phyloP scores from a whole-genome alignment of 2,329 filamentous ascomycete species.

The Calonectria henricotiae region DNA sequence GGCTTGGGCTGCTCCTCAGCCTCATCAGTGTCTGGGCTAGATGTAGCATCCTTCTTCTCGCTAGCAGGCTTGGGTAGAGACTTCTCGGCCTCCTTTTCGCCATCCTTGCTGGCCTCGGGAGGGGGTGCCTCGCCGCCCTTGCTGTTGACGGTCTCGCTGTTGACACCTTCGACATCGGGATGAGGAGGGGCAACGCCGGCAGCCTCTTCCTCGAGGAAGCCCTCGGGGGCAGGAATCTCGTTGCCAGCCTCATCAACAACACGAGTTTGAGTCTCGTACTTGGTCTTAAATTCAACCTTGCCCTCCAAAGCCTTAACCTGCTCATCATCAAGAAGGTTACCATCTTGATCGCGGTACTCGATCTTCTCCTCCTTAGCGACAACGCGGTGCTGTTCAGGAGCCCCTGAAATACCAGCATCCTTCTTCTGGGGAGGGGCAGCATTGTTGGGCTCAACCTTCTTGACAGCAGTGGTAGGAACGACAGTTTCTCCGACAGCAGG shows the following conservation, averaged over 20 bases:
- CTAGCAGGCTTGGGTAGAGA: constrained; percentile 75
- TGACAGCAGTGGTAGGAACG: constrained; percentile 53
- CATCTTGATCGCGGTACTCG: constrained; percentile 95
- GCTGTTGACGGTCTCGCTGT: constrained; percentile 71
- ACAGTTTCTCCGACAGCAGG: constrained; percentile 50
- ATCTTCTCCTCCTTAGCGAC: constrained; percentile 82
- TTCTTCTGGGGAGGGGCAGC: constrained; percentile 50
- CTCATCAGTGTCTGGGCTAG: constrained; percentile 51
- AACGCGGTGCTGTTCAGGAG: constrained; percentile 67
- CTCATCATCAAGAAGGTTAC: constrained; percentile 88
- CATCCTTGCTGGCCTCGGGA: constrained; percentile 70
- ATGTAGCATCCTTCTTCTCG: constrained; percentile 74
- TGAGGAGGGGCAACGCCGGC: constrained; percentile 71
- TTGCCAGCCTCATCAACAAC: constrained; percentile 86
- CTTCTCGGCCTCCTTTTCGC: constrained; percentile 72
- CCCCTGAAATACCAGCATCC: constrained; percentile 64
- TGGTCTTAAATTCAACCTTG: constrained; percentile 95
- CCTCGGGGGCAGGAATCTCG: constrained; percentile 73
- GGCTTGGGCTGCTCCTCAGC: constrained; percentile 69
- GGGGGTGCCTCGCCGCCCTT: constrained; percentile 58
- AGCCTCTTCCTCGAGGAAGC: constrained; percentile 56
- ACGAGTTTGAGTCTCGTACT: constrained; percentile 94
- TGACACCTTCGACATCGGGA: constrained; percentile 74
- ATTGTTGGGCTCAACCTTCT: constrained; percentile 51
- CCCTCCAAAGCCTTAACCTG: constrained; percentile 89